These are phyloP conservation scores for Butyriboletus appendiculatus DNA, from an alignment of 1,284 basidiomycete species.

Conservation along the genomic window DNA sequence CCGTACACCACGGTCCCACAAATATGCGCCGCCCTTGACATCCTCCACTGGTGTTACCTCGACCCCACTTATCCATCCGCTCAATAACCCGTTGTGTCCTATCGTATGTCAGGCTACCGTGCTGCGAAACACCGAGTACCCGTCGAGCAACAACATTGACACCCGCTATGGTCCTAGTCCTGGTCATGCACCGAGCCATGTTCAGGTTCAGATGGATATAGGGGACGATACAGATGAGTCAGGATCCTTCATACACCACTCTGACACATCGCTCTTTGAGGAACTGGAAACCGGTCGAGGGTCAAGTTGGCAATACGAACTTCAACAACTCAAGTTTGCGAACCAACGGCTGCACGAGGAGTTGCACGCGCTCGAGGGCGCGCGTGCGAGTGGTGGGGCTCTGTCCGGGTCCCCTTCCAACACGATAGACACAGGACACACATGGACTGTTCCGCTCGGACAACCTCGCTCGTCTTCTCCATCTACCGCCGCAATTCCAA, in stretches of 20 bases:
- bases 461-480: neutral
- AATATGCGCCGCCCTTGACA: neutral
- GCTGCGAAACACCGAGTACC: conserved; percentile 12
- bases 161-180: neutral
- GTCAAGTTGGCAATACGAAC: conserved; percentile 90
- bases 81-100: conserved; percentile 24
- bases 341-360: conserved; percentile 77
- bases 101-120: conserved; percentile 37
- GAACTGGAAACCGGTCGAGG: conserved; percentile 67
- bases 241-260: conserved; percentile 30
- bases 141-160: neutral
- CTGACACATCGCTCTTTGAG: conserved; percentile 60
- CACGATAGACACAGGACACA: neutral
- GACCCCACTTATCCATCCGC: conserved; percentile 14
- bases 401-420: neutral
- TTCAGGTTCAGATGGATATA: neutral
- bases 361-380: conserved; percentile 53
- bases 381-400: conserved; percentile 3
- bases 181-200: neutral
- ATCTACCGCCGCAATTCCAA: neutral
- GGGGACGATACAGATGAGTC: neutral
- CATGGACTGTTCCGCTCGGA: neutral
- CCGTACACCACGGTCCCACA: conserved; percentile 18
- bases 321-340: conserved; percentile 79
- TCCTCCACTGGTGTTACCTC: neutral